Evolutionary conservation across 768 basidiomycete species (phyloP), one percentile per base, ranked within the genome.

Genomic region (Leccinum barrowsii): DNA sequence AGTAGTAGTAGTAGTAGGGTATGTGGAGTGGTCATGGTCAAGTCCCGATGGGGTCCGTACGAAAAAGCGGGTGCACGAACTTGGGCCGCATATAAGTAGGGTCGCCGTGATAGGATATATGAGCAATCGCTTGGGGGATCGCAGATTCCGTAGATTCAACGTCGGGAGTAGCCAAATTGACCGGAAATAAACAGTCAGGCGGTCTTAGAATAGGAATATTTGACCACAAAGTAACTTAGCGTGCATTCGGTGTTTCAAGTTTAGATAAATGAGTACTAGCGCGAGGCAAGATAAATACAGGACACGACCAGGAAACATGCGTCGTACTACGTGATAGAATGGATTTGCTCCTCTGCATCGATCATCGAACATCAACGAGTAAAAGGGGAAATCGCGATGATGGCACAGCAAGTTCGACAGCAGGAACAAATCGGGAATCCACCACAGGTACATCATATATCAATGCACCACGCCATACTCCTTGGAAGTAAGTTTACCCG

Each of bases 331-430:
- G 59, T 24, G 60, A 59, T 61, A 51, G 59, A 65, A 59, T 61
- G 58, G 59, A 65, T 61, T 37, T 24, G 55, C 50, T 54, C 57
- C 56, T 54, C 47, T 60, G 35, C 60, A 61, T 62, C 47, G 42
- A 63, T 67, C 63, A 72, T 59, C 67, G 64, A 55, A 53, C 50
- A 55, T 82, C 86, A 57, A 89, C 77, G 57, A 91, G 77, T 49
- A 93, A 73, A 67, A 92, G 75, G n/a, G 89, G 89, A 73, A 93
- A 90, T 57, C 91, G 79, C 46, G 87, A 79, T 42, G 85, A 84
- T 17, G 89, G 83, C 63, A 86, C 89, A 24, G 85, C 86, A 32
- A 89, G 70, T 40, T 86, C 82, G 44, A 90, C 67, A 32, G 84
- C 81, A 37, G 85, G 73, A 52, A 84, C 80, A 65, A 83, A 83